Evolutionary conservation across 2,329 filamentous ascomycete genomes (phyloP).

Genomic region (Penicillium sp.): DNA sequence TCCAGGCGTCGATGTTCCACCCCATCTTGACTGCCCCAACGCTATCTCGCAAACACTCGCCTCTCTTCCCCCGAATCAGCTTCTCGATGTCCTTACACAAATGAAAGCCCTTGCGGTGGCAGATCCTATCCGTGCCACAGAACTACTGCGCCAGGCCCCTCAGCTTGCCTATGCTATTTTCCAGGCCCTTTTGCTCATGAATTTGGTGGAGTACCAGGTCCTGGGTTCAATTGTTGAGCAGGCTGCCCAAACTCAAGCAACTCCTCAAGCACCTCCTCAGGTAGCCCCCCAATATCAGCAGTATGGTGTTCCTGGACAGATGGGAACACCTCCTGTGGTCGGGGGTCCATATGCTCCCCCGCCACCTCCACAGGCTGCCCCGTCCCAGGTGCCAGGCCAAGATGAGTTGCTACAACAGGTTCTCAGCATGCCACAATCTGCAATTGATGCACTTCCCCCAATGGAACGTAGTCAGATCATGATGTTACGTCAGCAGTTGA

Average conservation of each 20-base stretch:
- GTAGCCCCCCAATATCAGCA: slow-evolving; percentile 34
- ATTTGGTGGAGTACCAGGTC: slow-evolving; percentile 78
- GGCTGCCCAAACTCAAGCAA: slow-evolving; percentile 40
- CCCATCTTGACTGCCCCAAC: slow-evolving; percentile 77
- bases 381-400: slow-evolving; percentile 51
- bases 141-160: slow-evolving; percentile 80
- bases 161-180: slow-evolving; percentile 94
- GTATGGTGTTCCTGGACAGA: slow-evolving; percentile 40
- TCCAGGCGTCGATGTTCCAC: slow-evolving; percentile 73
- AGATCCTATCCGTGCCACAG: slow-evolving; percentile 76
- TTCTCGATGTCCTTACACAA: slow-evolving; percentile 87
- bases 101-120: slow-evolving; percentile 85
- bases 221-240: slow-evolving; percentile 74
- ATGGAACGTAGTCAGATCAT: slow-evolving; percentile 73
- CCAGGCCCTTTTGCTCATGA: slow-evolving; percentile 87
- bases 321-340: slow-evolving; percentile 48
- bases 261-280: slow-evolving; percentile 33
- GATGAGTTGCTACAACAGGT: slow-evolving; percentile 75
- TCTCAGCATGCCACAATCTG: slow-evolving; percentile 69
- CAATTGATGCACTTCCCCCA: slow-evolving; percentile 72
- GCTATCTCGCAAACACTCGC: slow-evolving; percentile 87
- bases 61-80: slow-evolving; percentile 76
- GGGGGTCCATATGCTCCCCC: slow-evolving; percentile 39
- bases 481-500: slow-evolving; percentile 62
- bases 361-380: slow-evolving; percentile 33